Conservation (phyloP, 495 filamentous ascomycete species). For the Neurospora intermedia region DNA sequence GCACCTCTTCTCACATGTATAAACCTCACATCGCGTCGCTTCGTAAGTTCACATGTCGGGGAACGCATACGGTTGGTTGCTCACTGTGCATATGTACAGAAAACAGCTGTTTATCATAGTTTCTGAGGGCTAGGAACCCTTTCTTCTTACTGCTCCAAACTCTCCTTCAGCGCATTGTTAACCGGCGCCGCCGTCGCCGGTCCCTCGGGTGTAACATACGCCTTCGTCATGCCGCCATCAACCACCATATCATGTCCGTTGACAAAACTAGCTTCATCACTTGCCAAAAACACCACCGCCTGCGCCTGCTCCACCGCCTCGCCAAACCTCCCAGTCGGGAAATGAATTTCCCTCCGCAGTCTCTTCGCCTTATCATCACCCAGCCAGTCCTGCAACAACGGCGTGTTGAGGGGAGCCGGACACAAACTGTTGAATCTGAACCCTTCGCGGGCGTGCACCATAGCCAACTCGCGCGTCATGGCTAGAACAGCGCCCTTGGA, state of each 20-base stretch:
- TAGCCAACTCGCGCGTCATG: constrained; percentile 68
- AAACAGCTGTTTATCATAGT: neutral
- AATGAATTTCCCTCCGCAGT: constrained; percentile 79
- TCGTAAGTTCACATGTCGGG: no score
- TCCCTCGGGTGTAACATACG: constrained; percentile 88
- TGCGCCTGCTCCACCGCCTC: constrained; percentile 94
- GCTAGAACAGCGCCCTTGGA: constrained; percentile 90
- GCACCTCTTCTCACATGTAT: neutral
- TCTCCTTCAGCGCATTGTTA: constrained; percentile 49
- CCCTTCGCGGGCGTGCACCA: constrained; percentile 76
- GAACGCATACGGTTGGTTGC: neutral
- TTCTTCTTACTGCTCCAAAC: constrained; percentile 12
- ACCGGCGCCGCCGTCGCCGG: constrained; percentile 55
- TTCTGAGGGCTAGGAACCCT: neutral
- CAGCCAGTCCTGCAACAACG: constrained; percentile 88
- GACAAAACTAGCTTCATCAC: constrained; percentile 88
- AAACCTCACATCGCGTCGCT: neutral
- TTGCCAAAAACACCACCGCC: constrained; percentile 86
- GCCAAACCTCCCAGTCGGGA: constrained; percentile 89
- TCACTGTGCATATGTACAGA: no score
- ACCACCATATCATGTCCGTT: constrained; percentile 89
- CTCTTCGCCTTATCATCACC: constrained; percentile 83
- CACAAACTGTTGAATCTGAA: constrained; percentile 86
- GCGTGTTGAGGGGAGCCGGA: constrained; percentile 81
- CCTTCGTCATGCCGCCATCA: constrained; percentile 94